Evolutionary conservation across 23 red algal species (phyloP).

Genomic region (Chondrus crispus): DNA sequence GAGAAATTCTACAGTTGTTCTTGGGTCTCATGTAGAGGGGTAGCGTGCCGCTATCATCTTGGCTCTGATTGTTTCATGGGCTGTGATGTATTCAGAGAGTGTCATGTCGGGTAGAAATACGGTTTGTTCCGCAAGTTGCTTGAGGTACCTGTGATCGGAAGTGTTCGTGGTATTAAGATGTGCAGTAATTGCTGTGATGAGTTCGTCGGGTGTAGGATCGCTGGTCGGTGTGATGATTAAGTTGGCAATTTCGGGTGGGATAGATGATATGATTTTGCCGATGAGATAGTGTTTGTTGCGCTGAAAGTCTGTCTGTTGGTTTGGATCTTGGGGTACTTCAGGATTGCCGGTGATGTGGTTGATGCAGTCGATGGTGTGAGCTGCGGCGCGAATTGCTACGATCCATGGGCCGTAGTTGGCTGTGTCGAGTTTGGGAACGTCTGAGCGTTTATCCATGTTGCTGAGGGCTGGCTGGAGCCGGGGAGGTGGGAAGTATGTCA

Average conservation of each 20-base stretch:
- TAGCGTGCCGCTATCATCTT: constrained; percentile 11
- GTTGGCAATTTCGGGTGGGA: neutral
- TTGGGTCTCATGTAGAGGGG: neutral
- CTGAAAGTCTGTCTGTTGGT: neutral
- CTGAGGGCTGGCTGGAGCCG: too few species aligned
- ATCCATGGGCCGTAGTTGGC: neutral
- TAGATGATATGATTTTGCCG: neutral
- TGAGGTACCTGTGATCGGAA: neutral
- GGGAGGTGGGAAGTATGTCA: too few species aligned
- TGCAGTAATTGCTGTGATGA: neutral
- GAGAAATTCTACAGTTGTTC: neutral
- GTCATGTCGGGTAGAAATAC: neutral
- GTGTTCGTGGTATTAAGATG: neutral
- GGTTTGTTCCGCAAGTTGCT: neutral
- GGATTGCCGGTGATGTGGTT: neutral
- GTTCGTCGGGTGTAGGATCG: neutral
- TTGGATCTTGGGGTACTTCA: neutral
- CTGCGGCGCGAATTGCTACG: neutral
- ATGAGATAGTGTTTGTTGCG: neutral
- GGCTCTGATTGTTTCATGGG: neutral
- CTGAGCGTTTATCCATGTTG: too few species aligned
- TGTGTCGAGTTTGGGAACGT: neutral
- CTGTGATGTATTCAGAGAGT: neutral
- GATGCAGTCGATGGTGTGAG: neutral
- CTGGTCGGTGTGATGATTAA: neutral